Conservation (phyloP, 345 rosid genomes). For the Euphorbia tirucalli region DNA sequence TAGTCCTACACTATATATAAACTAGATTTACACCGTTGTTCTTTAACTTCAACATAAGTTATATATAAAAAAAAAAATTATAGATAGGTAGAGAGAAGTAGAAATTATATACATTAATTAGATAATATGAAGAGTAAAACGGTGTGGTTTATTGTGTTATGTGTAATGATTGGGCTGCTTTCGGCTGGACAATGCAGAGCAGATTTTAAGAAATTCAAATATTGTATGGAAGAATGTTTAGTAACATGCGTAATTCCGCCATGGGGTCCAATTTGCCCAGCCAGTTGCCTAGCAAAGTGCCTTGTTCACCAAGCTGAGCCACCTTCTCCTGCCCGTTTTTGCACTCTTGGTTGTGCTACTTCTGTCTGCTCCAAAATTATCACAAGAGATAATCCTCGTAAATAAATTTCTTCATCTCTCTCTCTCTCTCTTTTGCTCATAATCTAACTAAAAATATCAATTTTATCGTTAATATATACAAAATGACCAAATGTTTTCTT, state of each 20-base stretch:
- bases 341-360: conserved; percentile 7
- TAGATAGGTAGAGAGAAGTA: too few species aligned
- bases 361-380: background rate
- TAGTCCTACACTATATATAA: too few species aligned
- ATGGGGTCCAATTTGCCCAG: background rate
- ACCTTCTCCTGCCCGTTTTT: background rate
- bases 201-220: background rate
- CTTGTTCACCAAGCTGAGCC: background rate
- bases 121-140: background rate
- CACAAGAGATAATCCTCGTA: background rate
- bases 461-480: too few species aligned
- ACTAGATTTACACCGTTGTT: too few species aligned
- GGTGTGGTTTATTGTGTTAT: background rate
- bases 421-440: too few species aligned
- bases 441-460: too few species aligned
- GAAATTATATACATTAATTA: too few species aligned
- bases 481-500: too few species aligned
- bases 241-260: background rate
- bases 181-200: background rate
- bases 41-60: too few species aligned
- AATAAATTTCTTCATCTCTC: background rate
- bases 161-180: background rate
- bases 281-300: background rate
- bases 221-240: background rate
- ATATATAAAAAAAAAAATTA: too few species aligned